phyloP scores from a whole-genome alignment of 352 stramenopile genomes.

The Phytopythium delawarense region DNA sequence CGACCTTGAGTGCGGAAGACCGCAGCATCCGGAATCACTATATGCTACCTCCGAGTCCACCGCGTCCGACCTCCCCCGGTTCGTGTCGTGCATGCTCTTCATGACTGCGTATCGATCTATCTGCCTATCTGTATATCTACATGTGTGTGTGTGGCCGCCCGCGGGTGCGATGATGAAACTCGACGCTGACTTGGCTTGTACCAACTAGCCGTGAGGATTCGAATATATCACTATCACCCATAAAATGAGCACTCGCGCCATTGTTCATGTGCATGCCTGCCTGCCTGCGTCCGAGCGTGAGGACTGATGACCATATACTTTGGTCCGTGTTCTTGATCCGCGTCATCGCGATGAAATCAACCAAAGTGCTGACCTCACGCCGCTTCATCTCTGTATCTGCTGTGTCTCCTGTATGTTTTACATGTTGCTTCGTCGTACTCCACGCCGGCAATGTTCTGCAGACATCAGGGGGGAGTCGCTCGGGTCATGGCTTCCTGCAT shows the following conservation, averaged over 20 bases:
- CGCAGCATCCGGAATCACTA: slow-evolving; percentile 90
- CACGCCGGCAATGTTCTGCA: slow-evolving; percentile 85
- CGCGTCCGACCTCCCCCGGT: slow-evolving; percentile 1
- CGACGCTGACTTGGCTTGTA: slow-evolving; percentile 84
- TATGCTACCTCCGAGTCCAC: slow-evolving; percentile 83
- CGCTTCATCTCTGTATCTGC: slow-evolving; percentile 10
- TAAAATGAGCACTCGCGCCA: slow-evolving; percentile 83
- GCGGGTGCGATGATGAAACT: slow-evolving; percentile 82
- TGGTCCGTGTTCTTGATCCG: slow-evolving; percentile 91
- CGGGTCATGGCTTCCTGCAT: slow-evolving; percentile 17
- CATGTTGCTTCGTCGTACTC: slow-evolving; percentile 79
- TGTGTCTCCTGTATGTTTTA: slow-evolving; percentile 16
- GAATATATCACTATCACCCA: slow-evolving; percentile 92
- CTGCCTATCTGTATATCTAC: slow-evolving; percentile 14
- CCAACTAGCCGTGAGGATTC: slow-evolving; percentile 90
- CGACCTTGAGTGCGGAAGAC: slow-evolving; percentile 52
- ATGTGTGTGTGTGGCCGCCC: slow-evolving; percentile 11
- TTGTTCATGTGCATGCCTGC: slow-evolving; percentile 13
- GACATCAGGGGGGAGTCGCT: slow-evolving; percentile 15
- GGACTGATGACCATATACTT: slow-evolving; percentile 87
- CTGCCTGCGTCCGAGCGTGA: slow-evolving; percentile 22
- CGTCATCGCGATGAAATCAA: slow-evolving; percentile 89
- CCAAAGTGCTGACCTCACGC: slow-evolving; percentile 82
- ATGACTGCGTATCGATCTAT: slow-evolving; percentile 13
- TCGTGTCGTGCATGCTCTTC: slow-evolving; percentile 6